phyloP scores from a whole-genome alignment of 768 basidiomycete species.

The Suillus americanus region DNA sequence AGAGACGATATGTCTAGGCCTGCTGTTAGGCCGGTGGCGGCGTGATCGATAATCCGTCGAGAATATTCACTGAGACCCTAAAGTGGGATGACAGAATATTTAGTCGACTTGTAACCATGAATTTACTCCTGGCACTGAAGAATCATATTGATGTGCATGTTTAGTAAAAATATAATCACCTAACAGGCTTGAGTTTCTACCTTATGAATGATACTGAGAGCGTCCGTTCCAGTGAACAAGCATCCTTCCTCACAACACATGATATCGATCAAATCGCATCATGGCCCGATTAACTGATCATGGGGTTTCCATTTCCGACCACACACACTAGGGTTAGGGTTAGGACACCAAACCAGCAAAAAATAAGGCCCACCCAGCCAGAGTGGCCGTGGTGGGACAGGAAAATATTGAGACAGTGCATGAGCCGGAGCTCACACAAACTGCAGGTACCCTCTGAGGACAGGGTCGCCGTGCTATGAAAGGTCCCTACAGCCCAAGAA shows the following conservation, averaged over 20 bases:
- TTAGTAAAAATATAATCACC: background rate
- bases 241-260: too few relatives aligned
- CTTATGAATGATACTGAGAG: background rate
- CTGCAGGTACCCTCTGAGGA: conserved; percentile 36
- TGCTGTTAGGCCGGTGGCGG: background rate
- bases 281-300: background rate
- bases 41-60: background rate
- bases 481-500: conserved; percentile 53
- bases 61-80: background rate
- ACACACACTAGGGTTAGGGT: conserved; percentile 28
- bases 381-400: conserved; percentile 42
- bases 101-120: background rate
- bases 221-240: too few relatives aligned
- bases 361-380: conserved; percentile 32
- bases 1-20: background rate
- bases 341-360: conserved; percentile 13
- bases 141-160: background rate
- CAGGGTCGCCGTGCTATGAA: conserved; percentile 58
- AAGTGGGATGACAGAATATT: background rate
- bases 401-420: conserved; percentile 45
- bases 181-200: background rate
- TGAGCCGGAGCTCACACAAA: conserved; percentile 43
- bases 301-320: background rate
- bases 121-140: background rate
- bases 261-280: background rate